phyloP scores from a whole-genome alignment of 2,329 filamentous ascomycete species.

The Trichoderma semiorbis region DNA sequence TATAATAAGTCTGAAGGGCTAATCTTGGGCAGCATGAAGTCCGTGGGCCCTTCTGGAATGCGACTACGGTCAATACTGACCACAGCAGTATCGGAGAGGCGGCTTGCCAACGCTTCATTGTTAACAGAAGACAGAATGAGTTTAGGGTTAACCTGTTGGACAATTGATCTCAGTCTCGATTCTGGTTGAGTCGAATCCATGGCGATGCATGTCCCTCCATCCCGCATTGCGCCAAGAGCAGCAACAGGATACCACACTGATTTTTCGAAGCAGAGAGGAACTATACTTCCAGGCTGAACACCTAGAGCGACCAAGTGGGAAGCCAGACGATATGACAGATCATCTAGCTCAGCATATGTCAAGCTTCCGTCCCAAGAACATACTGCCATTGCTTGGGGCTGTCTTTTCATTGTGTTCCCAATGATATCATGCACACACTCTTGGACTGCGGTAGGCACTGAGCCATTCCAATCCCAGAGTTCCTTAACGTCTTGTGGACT shows the following conservation, averaged over 20 bases:
- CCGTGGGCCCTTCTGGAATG: not conserved
- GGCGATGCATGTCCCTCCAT: slow-evolving; percentile 26
- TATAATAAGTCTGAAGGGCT: slow-evolving; percentile 17
- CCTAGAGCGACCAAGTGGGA: slow-evolving; percentile 21
- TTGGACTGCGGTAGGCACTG: slow-evolving; percentile 20
- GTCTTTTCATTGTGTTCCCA: slow-evolving; percentile 14
- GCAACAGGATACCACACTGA: slow-evolving; percentile 26
- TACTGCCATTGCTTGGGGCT: slow-evolving; percentile 23
- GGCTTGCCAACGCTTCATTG: slow-evolving; percentile 13
- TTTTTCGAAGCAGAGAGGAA: slow-evolving; percentile 28
- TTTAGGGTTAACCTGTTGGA: slow-evolving; percentile 19
- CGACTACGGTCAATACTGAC: not conserved
- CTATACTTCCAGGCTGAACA: slow-evolving; percentile 26
- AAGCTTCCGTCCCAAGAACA: slow-evolving; percentile 33
- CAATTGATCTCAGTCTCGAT: slow-evolving; percentile 21
- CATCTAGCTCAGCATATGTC: slow-evolving; percentile 38
- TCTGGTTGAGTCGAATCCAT: slow-evolving; percentile 26
- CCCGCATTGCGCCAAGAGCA: slow-evolving; percentile 25
- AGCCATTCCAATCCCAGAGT: slow-evolving; percentile 23
- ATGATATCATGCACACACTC: slow-evolving; percentile 22
- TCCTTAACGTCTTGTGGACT: slow-evolving; percentile 22
- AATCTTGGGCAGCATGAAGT: slow-evolving; percentile 15
- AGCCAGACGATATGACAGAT: slow-evolving; percentile 18
- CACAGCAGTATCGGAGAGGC: slow-evolving; percentile 1
- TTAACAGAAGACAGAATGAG: slow-evolving; percentile 23